Base-by-base conservation (phyloP, 805 yeast genomes). In the Zygosaccharomyces lentus region DNA sequence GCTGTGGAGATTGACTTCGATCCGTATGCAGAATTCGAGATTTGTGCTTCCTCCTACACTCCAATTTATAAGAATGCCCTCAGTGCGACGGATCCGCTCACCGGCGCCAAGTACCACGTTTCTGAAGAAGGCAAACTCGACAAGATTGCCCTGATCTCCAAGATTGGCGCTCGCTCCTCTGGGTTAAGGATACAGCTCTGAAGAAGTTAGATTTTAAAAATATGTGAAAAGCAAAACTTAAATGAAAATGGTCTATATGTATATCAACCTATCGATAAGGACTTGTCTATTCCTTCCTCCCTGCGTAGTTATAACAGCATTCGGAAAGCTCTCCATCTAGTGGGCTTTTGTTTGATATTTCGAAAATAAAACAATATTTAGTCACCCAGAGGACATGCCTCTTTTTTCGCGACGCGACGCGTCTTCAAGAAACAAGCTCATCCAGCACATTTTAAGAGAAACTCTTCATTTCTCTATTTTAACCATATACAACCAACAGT, bases 1-100 rank as follows among this genome's bases (percentile, higher is more conserved):
- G 89, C 93, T 2, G 74, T 90, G 51, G 93, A 88, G 61, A 80
- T 90, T 56, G 95, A 91, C 63, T 93, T 89, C 63, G 96, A 93
- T 64, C 95, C 90, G 45, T 85, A 81, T 64, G 91, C 95, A 2
- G 89, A 86, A 47, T 90, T 90, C 65, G 93, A 85, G 41, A 82
- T 93, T 47, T 93, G 98, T 72, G 86, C 95, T 13, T 76, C 84
- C 12, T 81, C 96, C 15, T 78, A 76, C 59, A 86, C 96, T 6
- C 99, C 99, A 41, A 87, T 93, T 47, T 91, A 90, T 68, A 76
- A 76, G 54, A 93, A 89, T 13, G 69, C 82, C 25, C 82, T 85
- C 31, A 56, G 55, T 42, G 89, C 78, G 25, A 58, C 76, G 23
- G 98, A 93, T 61, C 87, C 95, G 13, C 71, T 95, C 54, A 88